A percentile compares a stretch with the other conserved stretches of the same genome.
These are phyloP conservation scores for Fallopia convolvulus DNA, from an alignment of 148 eudicot species.

Conservation along the genomic window DNA sequence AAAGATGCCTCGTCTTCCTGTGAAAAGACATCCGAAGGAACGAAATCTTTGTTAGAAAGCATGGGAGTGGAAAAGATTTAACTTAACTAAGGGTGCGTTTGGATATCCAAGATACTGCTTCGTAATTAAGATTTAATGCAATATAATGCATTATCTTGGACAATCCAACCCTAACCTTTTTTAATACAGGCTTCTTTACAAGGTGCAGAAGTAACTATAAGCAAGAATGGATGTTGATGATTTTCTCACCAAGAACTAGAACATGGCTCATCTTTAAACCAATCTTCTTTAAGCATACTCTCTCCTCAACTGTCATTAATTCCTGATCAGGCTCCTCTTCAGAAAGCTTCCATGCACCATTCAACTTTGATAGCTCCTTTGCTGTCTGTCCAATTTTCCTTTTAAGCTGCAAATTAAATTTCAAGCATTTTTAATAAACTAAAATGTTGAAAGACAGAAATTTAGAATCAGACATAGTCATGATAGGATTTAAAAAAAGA, in stretches of 20 bases:
- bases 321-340: slow-evolving; percentile 65
- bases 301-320: slow-evolving; percentile 76
- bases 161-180: neutral
- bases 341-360: slow-evolving; percentile 46
- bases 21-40: neutral
- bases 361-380: slow-evolving; percentile 36
- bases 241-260: slow-evolving; percentile 63
- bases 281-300: slow-evolving; percentile 63
- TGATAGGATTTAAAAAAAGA: slow-evolving; percentile 1
- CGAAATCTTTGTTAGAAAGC: neutral
- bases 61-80: neutral
- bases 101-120: too few species aligned
- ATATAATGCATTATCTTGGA: too few species aligned
- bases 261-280: slow-evolving; percentile 54
- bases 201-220: neutral
- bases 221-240: neutral
- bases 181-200: neutral
- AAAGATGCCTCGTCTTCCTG: slow-evolving; percentile 91
- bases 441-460: neutral
- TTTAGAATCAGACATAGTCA: neutral
- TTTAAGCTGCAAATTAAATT: slow-evolving; percentile 48
- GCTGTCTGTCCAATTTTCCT: slow-evolving; percentile 55
- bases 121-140: too few species aligned
- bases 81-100: neutral
- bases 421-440: neutral